Conservation (phyloP, 2,329 filamentous ascomycete species). For the Fusarium anthophilum region DNA sequence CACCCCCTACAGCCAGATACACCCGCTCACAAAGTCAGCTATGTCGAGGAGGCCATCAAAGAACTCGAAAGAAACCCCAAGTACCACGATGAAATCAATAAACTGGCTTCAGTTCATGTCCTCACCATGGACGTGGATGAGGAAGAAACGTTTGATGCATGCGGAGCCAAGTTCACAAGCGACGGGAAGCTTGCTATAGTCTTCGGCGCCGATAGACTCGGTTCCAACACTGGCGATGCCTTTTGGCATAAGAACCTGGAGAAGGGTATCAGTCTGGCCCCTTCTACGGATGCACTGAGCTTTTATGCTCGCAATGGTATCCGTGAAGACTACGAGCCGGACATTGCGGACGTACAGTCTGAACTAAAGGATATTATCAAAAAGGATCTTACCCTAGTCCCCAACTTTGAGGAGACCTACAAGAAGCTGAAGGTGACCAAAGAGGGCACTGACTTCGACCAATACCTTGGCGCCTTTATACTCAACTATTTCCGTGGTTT, state of each 20-base stretch:
- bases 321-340: background rate
- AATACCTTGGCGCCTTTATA: background rate
- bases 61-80: background rate
- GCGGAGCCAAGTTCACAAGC: background rate
- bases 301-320: background rate
- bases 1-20: rapidly evolving
- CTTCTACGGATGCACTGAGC: background rate
- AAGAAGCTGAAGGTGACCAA: background rate
- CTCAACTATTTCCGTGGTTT: background rate
- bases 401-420: background rate
- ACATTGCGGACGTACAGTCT: background rate
- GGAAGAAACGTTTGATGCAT: background rate
- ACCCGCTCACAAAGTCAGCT: background rate
- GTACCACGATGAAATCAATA: background rate
- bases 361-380: rapidly evolving
- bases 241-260: background rate
- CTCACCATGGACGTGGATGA: background rate
- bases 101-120: background rate
- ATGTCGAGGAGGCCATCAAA: background rate
- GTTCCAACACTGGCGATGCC: background rate
- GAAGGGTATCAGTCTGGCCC: background rate
- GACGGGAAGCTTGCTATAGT: background rate
- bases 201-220: background rate
- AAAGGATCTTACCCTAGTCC: background rate
- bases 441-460: background rate